Evolutionary conservation across 257 asterid genomes (phyloP), one percentile per base, ranked within the genome.

Genomic region (Capsicum chinense): DNA sequence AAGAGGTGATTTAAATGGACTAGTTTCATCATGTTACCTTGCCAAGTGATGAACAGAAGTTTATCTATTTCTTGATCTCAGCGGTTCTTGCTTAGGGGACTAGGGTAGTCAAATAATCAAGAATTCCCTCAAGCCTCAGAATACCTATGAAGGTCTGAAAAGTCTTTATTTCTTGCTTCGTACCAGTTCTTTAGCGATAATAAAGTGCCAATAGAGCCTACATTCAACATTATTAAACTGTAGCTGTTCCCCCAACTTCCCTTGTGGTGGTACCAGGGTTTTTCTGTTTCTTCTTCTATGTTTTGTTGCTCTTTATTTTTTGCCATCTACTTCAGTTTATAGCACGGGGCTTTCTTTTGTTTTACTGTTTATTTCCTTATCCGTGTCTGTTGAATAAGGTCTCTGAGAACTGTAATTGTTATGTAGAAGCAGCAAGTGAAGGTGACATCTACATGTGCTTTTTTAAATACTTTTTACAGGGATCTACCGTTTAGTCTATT

Each of bases 231-330:
- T 52, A 52, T 52, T 52, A 26, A 52, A 52, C 3, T 52, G 47
- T 52, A 52, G 8, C 48, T 76, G 47, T 14, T 14, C 81, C 81
- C 48, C 9, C 9, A 35, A 26, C 63, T 52, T 76, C 5, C 81
- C 48, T 76, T 76, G 81, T 54, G 63, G 63, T 26, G 21, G 47
- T 76, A 21, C 63, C 63, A 21, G 81, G n/a, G 52, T 50, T 76
- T 52, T 52, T 52, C 63, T 76, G 21, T 52, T 52, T 76, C 14
- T 21, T 47, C 62, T 3, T 76, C 81, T 26, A 26, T 76, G 63
- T 76, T 76, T 69, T 26, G 19, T 50, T 76, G 47, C 63, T 76
- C 2, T 39, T 21, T 76, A 76, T 7, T 76, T 63, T 76, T 1
- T 52, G 14, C 62, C 81, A 78, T 78, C 60, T 26, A 26, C 48